Conservation (phyloP, 1,284 basidiomycete species). For the Fomitiporia mediterranea region DNA sequence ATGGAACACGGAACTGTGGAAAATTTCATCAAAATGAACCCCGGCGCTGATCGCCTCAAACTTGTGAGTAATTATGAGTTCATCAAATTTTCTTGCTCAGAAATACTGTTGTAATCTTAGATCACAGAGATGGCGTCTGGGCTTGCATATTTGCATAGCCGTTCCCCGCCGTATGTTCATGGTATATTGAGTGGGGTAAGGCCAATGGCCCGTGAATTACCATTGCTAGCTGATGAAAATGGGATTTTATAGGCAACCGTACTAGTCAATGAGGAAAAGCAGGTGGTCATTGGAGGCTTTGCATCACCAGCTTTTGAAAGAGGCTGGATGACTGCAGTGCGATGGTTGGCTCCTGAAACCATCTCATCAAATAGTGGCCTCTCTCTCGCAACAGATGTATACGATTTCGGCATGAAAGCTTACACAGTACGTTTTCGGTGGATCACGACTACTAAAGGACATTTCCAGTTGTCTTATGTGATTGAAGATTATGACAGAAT, state of each 20-base stretch:
- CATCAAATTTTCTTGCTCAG: too few relatives aligned
- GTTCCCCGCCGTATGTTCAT: conserved; percentile 16
- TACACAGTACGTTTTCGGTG: not conserved
- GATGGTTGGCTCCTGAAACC: conserved; percentile 14
- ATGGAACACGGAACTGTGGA: conserved; percentile 12
- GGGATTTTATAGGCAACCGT: not conserved
- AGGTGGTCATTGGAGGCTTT: conserved; percentile 16
- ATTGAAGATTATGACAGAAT: conserved; percentile 10
- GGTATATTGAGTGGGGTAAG: conserved; percentile 8
- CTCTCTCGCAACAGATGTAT: conserved; percentile 4
- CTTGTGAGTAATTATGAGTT: conserved; percentile 8
- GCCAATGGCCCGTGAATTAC: not conserved
- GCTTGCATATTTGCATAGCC: conserved; percentile 13
- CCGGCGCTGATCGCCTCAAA: conserved; percentile 15
- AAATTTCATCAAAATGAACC: conserved; percentile 11
- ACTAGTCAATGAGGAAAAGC: conserved; percentile 12
- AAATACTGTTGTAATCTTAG: too few relatives aligned
- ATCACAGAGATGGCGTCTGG: conserved; percentile 17
- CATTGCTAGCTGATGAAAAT: too few relatives aligned
- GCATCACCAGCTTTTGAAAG: conserved; percentile 13
- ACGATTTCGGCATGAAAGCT: conserved; percentile 17
- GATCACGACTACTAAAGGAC: too few relatives aligned
- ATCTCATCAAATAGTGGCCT: not conserved
- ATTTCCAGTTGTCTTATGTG: not conserved
- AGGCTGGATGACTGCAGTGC: conserved; percentile 1